Percentiles rank a stretch among this genome's conserved stretches.
Conservation (phyloP, 768 basidiomycete genomes). For the Boletus pseudo-olivaceus region DNA sequence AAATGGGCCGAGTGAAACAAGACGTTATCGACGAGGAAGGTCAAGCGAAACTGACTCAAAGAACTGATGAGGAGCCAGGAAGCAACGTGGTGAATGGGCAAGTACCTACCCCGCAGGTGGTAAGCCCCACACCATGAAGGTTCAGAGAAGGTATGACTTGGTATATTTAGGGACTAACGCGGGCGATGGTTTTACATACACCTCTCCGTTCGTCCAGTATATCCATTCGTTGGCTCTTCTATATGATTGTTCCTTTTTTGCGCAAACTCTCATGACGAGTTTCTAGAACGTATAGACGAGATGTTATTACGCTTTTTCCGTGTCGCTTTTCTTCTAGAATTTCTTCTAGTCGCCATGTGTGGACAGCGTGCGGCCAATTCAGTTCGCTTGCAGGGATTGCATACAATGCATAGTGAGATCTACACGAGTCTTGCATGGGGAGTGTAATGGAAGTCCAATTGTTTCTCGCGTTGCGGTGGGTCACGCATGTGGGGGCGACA, state of each 20-base stretch:
- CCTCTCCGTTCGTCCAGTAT: slow-evolving; percentile 19
- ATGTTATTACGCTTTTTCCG: slow-evolving; percentile 10
- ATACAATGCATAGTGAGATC: not conserved
- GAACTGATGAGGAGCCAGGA: slow-evolving; percentile 36
- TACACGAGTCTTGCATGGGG: slow-evolving; percentile 14
- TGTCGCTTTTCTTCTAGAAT: slow-evolving; percentile 13
- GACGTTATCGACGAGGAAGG: slow-evolving; percentile 35
- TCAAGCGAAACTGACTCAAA: slow-evolving; percentile 33
- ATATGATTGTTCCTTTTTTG: slow-evolving; percentile 39
- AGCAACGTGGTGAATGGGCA: slow-evolving; percentile 39
- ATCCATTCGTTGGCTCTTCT: slow-evolving; percentile 35
- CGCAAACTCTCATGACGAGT: slow-evolving; percentile 23
- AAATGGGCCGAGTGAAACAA: slow-evolving; percentile 64
- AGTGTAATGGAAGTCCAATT: slow-evolving; percentile 18
- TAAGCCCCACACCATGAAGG: slow-evolving; percentile 34
- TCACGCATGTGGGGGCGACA: slow-evolving; percentile 1
- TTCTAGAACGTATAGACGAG: slow-evolving; percentile 27
- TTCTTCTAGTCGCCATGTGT: slow-evolving; percentile 11
- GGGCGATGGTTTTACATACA: slow-evolving; percentile 24
- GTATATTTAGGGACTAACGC: slow-evolving; percentile 26
- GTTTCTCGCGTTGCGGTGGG: slow-evolving; percentile 4
- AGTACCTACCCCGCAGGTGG: slow-evolving; percentile 33
- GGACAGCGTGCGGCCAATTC: slow-evolving; percentile 13
- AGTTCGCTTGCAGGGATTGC: slow-evolving; percentile 11
- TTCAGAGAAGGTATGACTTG: slow-evolving; percentile 30